Conservation (phyloP, 192 early-diverging fungal species). For the Umbelopsis vinacea region DNA sequence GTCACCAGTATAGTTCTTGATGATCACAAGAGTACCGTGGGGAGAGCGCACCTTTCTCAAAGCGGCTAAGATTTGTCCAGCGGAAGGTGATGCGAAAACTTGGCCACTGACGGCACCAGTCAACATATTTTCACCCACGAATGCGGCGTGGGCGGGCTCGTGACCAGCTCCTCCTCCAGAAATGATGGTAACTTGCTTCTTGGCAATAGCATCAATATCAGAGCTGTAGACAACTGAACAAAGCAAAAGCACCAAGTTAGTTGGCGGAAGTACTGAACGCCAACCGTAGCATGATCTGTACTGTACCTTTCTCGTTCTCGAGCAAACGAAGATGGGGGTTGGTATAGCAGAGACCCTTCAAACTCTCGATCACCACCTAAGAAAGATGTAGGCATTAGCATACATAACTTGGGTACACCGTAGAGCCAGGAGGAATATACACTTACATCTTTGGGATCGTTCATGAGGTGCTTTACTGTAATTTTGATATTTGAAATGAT, state of each 20-base stretch:
- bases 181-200: constrained; percentile 73
- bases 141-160: constrained; percentile 83
- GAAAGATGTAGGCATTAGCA: not conserved
- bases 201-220: constrained; percentile 53
- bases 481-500: not conserved
- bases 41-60: constrained; percentile 63
- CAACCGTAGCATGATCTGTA: too few species aligned
- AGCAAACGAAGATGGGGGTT: constrained; percentile 64
- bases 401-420: not conserved
- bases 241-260: not conserved
- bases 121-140: constrained; percentile 72
- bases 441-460: constrained; percentile 53
- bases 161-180: constrained; percentile 87
- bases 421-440: not conserved
- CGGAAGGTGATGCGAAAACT: constrained; percentile 86
- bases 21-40: constrained; percentile 74
- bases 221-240: constrained; percentile 61
- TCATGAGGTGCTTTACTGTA: constrained; percentile 60
- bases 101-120: constrained; percentile 80
- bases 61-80: constrained; percentile 77
- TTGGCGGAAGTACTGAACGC: not conserved
- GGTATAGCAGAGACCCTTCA: constrained; percentile 59
- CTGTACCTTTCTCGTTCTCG: constrained; percentile 56
- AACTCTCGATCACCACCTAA: constrained; percentile 63
- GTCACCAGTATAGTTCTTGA: constrained; percentile 92